phyloP scores from a whole-genome alignment of 2,329 filamentous ascomycete species.

The Emergomyces pasteurianus region DNA sequence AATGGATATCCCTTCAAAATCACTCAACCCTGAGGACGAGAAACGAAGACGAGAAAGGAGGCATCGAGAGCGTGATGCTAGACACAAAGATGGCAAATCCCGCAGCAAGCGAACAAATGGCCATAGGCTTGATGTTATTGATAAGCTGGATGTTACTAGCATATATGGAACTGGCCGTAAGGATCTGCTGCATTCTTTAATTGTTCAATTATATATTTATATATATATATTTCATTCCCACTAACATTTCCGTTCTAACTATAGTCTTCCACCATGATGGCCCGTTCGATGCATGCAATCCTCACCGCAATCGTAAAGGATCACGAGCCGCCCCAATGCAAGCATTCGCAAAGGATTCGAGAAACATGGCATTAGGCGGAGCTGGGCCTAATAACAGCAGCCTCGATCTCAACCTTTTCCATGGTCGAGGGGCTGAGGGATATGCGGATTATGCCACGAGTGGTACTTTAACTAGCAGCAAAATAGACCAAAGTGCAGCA shows the following conservation, averaged over 20 bases:
- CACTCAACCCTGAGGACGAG: constrained; percentile 38
- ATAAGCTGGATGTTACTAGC: constrained; percentile 90
- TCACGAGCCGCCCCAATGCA: constrained; percentile 83
- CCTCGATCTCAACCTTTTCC: constrained; percentile 76
- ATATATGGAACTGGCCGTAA: constrained; percentile 85
- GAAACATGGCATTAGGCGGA: constrained; percentile 85
- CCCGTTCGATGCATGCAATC: constrained; percentile 92
- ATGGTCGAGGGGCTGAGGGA: constrained; percentile 75
- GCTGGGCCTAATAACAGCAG: constrained; percentile 70
- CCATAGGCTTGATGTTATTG: constrained; percentile 67
- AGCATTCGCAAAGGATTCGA: constrained; percentile 82
- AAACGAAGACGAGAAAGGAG: constrained; percentile 38
- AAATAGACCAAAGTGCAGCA: constrained; percentile 25
- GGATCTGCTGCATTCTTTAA: constrained; percentile 27
- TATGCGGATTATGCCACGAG: constrained; percentile 63
- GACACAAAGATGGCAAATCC: constrained; percentile 28
- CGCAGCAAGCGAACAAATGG: constrained; percentile 28
- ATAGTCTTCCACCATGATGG: constrained; percentile 95
- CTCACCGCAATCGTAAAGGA: constrained; percentile 79
- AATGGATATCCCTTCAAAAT: constrained; percentile 39
- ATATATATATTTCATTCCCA: not conserved
- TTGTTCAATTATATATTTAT: not conserved
- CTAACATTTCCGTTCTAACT: not conserved
- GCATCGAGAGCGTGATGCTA: constrained; percentile 38
- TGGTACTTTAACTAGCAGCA: constrained; percentile 23